Evolutionary conservation across 2,329 filamentous ascomycete species (phyloP).

Genomic region (Fusarium napiforme): DNA sequence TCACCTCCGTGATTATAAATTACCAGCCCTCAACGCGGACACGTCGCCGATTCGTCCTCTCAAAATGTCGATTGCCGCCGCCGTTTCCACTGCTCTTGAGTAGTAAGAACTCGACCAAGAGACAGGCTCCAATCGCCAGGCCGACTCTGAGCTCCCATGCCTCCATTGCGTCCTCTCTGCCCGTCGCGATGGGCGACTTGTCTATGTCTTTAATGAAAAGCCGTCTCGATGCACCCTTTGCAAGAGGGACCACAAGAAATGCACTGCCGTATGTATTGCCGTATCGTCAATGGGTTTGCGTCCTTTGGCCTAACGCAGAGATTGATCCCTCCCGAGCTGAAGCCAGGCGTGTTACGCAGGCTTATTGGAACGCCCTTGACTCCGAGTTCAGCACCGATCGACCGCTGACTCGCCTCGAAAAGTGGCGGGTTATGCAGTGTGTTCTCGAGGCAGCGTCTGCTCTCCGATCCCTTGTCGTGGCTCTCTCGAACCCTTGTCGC

Average conservation of each 20-base stretch:
- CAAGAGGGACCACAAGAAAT: not conserved
- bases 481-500: not conserved
- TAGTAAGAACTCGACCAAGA: not conserved
- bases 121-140: not conserved
- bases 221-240: not conserved
- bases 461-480: not conserved
- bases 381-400: not conserved
- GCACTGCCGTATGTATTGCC: too few relatives aligned
- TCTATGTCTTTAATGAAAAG: not conserved
- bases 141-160: too few relatives aligned
- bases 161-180: not conserved
- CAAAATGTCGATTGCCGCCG: not conserved
- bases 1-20: too few relatives aligned
- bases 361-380: too few relatives aligned
- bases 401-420: not conserved
- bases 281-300: too few relatives aligned
- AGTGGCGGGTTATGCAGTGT: not conserved
- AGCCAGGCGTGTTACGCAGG: too few relatives aligned
- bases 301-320: too few relatives aligned
- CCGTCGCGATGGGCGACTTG: not conserved
- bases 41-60: too few relatives aligned
- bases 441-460: not conserved
- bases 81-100: not conserved
- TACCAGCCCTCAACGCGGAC: too few relatives aligned
- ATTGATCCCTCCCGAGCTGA: too few relatives aligned